A percentile compares a stretch with the other conserved stretches of the same genome.
These are phyloP conservation scores for Penicillium manginii DNA, from an alignment of 495 filamentous ascomycete genomes.

Conservation along the genomic window DNA sequence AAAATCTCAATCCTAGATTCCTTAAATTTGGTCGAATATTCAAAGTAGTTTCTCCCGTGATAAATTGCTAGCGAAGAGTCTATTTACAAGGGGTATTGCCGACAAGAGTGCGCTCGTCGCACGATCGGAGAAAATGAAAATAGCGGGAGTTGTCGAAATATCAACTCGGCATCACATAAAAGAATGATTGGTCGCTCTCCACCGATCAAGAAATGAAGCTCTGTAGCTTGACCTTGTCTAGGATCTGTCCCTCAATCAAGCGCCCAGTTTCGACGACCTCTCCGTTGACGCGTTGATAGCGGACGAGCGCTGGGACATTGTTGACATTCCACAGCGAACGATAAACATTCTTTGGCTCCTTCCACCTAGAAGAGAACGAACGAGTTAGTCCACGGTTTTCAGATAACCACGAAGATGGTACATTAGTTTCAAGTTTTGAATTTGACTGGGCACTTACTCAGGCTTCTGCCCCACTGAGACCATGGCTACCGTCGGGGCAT, in stretches of 20 bases:
- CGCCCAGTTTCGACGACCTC: constrained; percentile 30
- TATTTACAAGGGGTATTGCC: too few relatives aligned
- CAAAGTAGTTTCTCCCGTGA: too few relatives aligned
- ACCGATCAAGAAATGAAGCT: constrained; percentile 17
- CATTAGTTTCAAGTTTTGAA: too few relatives aligned
- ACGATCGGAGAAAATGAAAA: too few relatives aligned
- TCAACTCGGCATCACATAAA: too few relatives aligned
- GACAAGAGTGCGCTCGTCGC: too few relatives aligned
- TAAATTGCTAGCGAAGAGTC: too few relatives aligned
- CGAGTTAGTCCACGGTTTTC: background rate
- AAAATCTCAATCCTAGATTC: too few relatives aligned
- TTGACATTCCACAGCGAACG: constrained; percentile 30
- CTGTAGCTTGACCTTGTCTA: constrained; percentile 27
- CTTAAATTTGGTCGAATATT: too few relatives aligned
- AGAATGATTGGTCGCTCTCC: too few relatives aligned
- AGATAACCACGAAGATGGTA: too few relatives aligned
- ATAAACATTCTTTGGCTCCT: constrained; percentile 31
- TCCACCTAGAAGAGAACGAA: constrained; percentile 28
- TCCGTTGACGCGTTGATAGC: constrained; percentile 32
- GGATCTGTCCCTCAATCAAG: constrained; percentile 34
- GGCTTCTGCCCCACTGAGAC: constrained; percentile 34
- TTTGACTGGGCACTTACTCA: constrained; percentile 23
- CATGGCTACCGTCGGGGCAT: constrained; percentile 26
- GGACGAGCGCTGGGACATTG: constrained; percentile 32
- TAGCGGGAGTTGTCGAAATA: too few relatives aligned